These are phyloP conservation scores for Lojkania enalia DNA, from an alignment of 2,329 filamentous ascomycete species.

Conservation along the genomic window DNA sequence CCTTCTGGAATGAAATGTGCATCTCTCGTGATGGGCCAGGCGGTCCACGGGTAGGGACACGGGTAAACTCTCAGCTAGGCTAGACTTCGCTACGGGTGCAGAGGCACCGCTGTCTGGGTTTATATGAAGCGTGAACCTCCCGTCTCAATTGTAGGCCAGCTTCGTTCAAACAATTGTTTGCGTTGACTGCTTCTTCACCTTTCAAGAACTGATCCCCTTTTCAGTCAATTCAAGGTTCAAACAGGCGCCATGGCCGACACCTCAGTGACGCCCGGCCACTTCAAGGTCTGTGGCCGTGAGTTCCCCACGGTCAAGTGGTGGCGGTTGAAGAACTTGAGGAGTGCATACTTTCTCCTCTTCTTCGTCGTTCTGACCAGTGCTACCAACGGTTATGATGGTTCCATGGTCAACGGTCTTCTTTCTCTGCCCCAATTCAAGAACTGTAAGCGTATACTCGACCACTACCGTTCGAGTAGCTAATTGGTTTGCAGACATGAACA, in stretches of 20 bases:
- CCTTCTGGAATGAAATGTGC: conserved; percentile 20
- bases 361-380: conserved; percentile 25
- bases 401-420: conserved; percentile 33
- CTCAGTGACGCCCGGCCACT: conserved; percentile 18
- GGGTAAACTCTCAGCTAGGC: conserved; percentile 19
- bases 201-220: not conserved
- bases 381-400: conserved; percentile 25
- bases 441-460: no score
- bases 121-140: conserved; percentile 16
- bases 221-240: conserved; percentile 3
- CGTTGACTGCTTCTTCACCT: conserved; percentile 8
- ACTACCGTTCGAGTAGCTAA: no score
- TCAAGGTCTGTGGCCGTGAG: conserved; percentile 20
- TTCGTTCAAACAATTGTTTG: conserved; percentile 13
- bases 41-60: conserved; percentile 22
- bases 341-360: conserved; percentile 22
- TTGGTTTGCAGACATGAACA: conserved; percentile 19
- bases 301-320: conserved; percentile 23
- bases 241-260: conserved; percentile 12
- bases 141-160: conserved; percentile 10
- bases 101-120: conserved; percentile 6
- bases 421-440: conserved; percentile 26
- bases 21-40: conserved; percentile 14
- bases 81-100: conserved; percentile 8
- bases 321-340: conserved; percentile 17